phyloP scores from a whole-genome alignment of 192 early-diverging fungal genomes.

The Podila minutissima region DNA sequence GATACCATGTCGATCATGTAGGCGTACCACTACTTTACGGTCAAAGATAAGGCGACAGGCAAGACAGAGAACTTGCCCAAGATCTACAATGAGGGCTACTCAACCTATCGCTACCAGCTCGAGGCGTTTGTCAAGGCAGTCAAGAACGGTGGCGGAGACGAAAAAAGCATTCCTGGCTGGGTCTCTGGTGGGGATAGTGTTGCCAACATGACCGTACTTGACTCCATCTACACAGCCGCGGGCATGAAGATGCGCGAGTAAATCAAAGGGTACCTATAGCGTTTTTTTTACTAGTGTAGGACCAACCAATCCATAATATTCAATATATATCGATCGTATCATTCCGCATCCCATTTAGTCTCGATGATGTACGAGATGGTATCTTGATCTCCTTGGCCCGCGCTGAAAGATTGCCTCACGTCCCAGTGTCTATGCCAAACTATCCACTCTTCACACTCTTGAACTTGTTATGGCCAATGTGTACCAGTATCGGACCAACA shows the following conservation, averaged over 20 bases:
- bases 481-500: no score
- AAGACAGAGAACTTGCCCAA: conserved; percentile 35
- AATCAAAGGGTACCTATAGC: background rate
- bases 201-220: conserved; percentile 45
- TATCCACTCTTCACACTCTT: no score
- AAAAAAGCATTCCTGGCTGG: conserved; percentile 32
- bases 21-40: conserved; percentile 41
- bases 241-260: conserved; percentile 37
- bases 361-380: no score
- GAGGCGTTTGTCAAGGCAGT: conserved; percentile 49
- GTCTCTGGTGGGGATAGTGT: conserved; percentile 33
- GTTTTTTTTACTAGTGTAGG: no score
- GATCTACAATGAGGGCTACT: conserved; percentile 28
- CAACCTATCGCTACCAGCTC: conserved; percentile 43
- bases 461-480: no score
- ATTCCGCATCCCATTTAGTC: no score
- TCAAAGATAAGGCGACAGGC: conserved; percentile 48
- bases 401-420: no score
- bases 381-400: no score
- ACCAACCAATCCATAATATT: no score
- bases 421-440: no score
- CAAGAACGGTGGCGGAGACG: conserved; percentile 12
- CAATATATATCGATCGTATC: no score
- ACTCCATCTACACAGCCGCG: conserved; percentile 16
- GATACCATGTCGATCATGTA: background rate